Percentiles rank a stretch among this genome's conserved stretches.
Conservation (phyloP, 331 rosid species). For the Dryas integrifolia region DNA sequence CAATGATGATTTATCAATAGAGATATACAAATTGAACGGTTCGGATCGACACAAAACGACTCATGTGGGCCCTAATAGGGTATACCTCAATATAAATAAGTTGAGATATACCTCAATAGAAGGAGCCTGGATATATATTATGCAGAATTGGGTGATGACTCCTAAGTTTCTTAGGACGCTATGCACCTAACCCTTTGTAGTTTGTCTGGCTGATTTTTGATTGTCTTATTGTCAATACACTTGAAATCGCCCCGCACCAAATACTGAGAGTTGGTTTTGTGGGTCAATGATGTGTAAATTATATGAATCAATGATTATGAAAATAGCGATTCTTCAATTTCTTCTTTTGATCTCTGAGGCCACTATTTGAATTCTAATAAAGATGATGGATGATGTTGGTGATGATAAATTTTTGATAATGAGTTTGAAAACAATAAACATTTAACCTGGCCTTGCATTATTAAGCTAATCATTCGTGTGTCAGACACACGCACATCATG, state of each 20-base stretch:
- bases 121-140: background rate
- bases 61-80: too few species aligned
- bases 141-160: conserved; percentile 15
- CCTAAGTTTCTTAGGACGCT: conserved; percentile 2
- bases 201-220: conserved; percentile 12
- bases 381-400: background rate
- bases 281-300: conserved; percentile 8
- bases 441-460: background rate
- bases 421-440: background rate
- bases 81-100: too few species aligned
- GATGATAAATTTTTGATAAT: background rate
- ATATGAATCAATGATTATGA: conserved; percentile 8
- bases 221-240: background rate
- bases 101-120: too few species aligned
- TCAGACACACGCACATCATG: background rate
- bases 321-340: conserved; percentile 14
- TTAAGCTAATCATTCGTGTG: background rate
- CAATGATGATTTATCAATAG: too few species aligned
- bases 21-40: too few species aligned
- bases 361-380: background rate
- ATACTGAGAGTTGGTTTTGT: conserved; percentile 5
- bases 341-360: background rate
- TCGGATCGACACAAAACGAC: too few species aligned
- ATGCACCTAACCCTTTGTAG: too few species aligned
- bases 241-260: background rate